Percentiles rank a stretch among this genome's conserved stretches.
phyloP scores from a whole-genome alignment of 257 asterid species.

The Paulownia fortunei region DNA sequence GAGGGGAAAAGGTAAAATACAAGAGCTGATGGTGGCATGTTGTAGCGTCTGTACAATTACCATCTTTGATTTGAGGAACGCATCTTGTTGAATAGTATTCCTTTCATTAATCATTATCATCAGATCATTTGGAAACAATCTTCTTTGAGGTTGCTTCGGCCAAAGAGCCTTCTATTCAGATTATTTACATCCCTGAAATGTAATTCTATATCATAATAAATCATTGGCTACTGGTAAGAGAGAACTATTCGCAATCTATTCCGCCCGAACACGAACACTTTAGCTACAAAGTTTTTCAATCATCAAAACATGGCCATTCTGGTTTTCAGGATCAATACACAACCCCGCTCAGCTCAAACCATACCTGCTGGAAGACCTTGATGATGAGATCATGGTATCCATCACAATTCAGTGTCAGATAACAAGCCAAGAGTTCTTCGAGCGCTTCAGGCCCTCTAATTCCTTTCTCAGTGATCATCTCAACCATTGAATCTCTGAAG shows the following conservation, averaged over 20 bases:
- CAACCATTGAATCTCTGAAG: constrained; percentile 87
- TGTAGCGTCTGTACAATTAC: too few species aligned
- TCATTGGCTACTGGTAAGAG: neutral
- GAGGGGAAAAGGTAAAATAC: neutral
- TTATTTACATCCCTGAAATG: too few species aligned
- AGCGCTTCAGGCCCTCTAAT: constrained; percentile 67
- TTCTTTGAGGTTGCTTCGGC: too few species aligned
- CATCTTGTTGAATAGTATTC: neutral
- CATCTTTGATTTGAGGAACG: neutral
- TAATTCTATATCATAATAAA: too few species aligned
- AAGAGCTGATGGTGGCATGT: too few species aligned
- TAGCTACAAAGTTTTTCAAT: neutral
- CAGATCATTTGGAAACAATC: too few species aligned
- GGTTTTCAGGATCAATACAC: constrained; percentile 34
- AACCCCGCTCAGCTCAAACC: constrained; percentile 59
- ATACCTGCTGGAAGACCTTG: constrained; percentile 81
- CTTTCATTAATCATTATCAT: too few species aligned
- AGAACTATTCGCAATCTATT: neutral
- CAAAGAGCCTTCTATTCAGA: too few species aligned
- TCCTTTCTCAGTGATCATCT: constrained; percentile 71
- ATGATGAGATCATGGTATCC: constrained; percentile 76
- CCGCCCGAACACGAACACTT: neutral
- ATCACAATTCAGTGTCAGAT: constrained; percentile 74
- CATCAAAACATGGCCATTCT: constrained; percentile 38
- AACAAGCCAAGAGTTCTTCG: constrained; percentile 83